Percentiles rank a stretch among this genome's conserved stretches.
Evolutionary conservation across 352 stramenopile species (phyloP).

Genomic region (Globisporangium heterothallicum): DNA sequence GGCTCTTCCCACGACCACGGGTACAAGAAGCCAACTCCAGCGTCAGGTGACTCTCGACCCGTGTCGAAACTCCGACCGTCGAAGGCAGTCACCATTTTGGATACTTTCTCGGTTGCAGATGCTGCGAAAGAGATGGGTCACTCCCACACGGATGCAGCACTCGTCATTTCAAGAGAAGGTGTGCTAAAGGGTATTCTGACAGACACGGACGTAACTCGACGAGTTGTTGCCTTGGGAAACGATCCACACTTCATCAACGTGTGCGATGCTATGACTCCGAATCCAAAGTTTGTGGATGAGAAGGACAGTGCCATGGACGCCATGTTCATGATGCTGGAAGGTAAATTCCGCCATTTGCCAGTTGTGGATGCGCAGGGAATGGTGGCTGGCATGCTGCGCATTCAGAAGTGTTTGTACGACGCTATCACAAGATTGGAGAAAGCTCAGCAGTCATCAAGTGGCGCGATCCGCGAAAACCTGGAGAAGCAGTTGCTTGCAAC

Average conservation of each 20-base stretch:
- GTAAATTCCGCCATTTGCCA: conserved; percentile 95
- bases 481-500: conserved; percentile 74
- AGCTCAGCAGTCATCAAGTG: conserved; percentile 69
- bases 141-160: conserved; percentile 88
- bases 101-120: conserved; percentile 83
- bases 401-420: conserved; percentile 99
- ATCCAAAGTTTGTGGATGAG: conserved; percentile 87
- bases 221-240: conserved; percentile 82
- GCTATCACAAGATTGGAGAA: conserved; percentile 96
- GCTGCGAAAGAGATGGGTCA: conserved; percentile 87
- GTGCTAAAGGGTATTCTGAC: conserved; percentile 94
- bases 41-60: conserved; percentile 87
- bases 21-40: conserved; percentile 33
- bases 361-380: conserved; percentile 88
- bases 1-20: conserved; percentile 29
- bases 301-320: conserved; percentile 87
- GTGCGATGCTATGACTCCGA: conserved; percentile 79
- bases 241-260: conserved; percentile 84
- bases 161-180: conserved; percentile 89
- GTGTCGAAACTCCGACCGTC: conserved; percentile 82
- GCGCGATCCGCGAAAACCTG: conserved; percentile 61
- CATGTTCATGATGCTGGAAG: conserved; percentile 90
- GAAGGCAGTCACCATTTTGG: conserved; percentile 87
- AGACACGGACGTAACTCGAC: conserved; percentile 87
- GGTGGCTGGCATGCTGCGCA: conserved; percentile 96